A percentile compares a stretch with the other conserved stretches of the same genome.
Conservation (phyloP, 768 basidiomycete species). For the Paxillus ammoniavirescens region DNA sequence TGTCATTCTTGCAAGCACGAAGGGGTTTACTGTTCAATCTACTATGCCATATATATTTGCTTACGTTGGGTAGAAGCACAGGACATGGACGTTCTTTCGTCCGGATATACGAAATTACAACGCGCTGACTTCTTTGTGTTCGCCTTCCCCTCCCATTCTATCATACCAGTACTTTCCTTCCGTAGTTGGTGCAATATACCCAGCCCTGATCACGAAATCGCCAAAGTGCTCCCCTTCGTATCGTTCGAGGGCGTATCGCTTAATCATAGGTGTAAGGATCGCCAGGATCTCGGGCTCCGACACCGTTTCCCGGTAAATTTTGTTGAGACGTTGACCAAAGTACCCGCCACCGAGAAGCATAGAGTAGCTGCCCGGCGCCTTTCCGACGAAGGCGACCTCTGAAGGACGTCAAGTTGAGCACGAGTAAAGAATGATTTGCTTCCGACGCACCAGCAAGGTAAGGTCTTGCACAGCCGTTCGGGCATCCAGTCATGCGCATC, state of each 20-base stretch:
- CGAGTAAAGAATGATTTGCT: neutral
- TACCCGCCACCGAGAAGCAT: conserved; percentile 98
- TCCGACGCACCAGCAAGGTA: conserved; percentile 73
- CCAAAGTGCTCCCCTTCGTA: conserved; percentile 89
- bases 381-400: conserved; percentile 97
- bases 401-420: conserved; percentile 4
- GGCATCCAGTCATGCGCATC: conserved; percentile 99
- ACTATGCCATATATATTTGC: no score
- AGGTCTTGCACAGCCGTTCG: conserved; percentile 90
- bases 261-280: conserved; percentile 92
- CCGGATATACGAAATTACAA: conserved; percentile 2
- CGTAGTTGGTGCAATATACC: conserved; percentile 85
- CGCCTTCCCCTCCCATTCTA: conserved; percentile 74
- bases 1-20: no score
- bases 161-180: conserved; percentile 89
- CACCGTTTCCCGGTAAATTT: conserved; percentile 90
- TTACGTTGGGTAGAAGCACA: no score
- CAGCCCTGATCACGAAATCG: conserved; percentile 90
- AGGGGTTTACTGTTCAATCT: no score
- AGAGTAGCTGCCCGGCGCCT: conserved; percentile 87
- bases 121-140: conserved; percentile 37
- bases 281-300: conserved; percentile 90
- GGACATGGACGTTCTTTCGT: no score
- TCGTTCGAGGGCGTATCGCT: conserved; percentile 85
- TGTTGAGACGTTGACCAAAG: conserved; percentile 91